Evolutionary conservation across 805 yeast genomes (phyloP).

Genomic region (Barnettozyma wickerhamii): DNA sequence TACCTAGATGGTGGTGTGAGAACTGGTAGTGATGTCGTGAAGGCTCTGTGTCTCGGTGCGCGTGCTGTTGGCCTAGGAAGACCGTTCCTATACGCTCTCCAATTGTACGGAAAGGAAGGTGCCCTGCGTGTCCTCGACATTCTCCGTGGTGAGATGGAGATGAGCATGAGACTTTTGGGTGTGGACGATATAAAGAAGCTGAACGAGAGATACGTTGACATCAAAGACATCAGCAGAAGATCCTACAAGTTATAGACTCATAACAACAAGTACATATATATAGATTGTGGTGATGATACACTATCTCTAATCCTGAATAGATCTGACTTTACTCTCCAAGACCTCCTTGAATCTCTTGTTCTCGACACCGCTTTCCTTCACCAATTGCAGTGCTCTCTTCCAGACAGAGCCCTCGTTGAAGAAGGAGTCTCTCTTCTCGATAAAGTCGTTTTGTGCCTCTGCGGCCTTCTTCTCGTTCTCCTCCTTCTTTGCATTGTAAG

Average conservation of each 20-base stretch:
- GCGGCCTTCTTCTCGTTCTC: slow-evolving; percentile 57
- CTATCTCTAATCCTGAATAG: slow-evolving; percentile 16
- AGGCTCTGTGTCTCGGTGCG: slow-evolving; percentile 76
- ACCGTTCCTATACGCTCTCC: slow-evolving; percentile 71
- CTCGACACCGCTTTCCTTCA: slow-evolving; percentile 29
- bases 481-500: slow-evolving; percentile 81
- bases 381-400: slow-evolving; percentile 60
- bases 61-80: slow-evolving; percentile 72
- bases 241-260: background rate
- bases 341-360: slow-evolving; percentile 28
- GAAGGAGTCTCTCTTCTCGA: slow-evolving; percentile 71
- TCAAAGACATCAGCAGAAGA: slow-evolving; percentile 9
- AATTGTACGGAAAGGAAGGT: slow-evolving; percentile 77
- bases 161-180: slow-evolving; percentile 66
- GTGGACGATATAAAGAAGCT: slow-evolving; percentile 45
- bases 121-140: slow-evolving; percentile 60
- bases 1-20: slow-evolving; percentile 76
- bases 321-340: slow-evolving; percentile 24
- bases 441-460: slow-evolving; percentile 65
- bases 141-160: slow-evolving; percentile 54
- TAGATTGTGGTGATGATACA: too few relatives aligned
- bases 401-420: slow-evolving; percentile 78
- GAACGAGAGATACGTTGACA: slow-evolving; percentile 37
- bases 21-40: slow-evolving; percentile 72
- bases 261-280: too few relatives aligned